Evolutionary conservation across 495 filamentous ascomycete genomes (phyloP).

Genomic region (Pseudotulostoma volvatum): DNA sequence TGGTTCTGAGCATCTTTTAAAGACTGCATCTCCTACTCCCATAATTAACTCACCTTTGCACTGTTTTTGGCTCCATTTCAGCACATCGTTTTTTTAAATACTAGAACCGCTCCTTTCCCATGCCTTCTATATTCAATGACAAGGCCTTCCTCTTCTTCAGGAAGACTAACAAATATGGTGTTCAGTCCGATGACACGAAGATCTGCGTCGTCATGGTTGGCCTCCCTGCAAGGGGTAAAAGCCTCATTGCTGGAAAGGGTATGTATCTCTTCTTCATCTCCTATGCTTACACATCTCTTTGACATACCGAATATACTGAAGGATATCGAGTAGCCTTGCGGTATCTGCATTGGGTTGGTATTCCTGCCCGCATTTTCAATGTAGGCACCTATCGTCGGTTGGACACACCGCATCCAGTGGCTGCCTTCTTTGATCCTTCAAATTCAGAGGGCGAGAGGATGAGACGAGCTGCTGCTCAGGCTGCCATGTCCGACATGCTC

Average conservation of each 20-base stretch:
- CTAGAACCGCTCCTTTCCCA: too few relatives aligned
- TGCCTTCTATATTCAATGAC: constrained; percentile 10
- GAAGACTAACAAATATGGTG: constrained; percentile 7
- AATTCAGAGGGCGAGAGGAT: constrained; percentile 84
- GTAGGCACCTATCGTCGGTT: constrained; percentile 85
- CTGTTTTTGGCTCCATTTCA: constrained; percentile 11
- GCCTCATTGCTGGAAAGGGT: constrained; percentile 95
- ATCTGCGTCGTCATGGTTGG: constrained; percentile 99
- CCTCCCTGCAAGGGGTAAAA: constrained; percentile 87
- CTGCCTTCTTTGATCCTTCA: constrained; percentile 80
- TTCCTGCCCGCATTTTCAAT: constrained; percentile 86
- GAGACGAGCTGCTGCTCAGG: constrained; percentile 71
- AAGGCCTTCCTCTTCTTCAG: background rate
- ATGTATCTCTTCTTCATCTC: constrained; percentile 15
- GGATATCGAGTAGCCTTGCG: constrained; percentile 50
- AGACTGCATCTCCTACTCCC: background rate
- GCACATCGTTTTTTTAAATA: constrained; percentile 2
- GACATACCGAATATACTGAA: constrained; percentile 4
- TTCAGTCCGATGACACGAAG: constrained; percentile 82
- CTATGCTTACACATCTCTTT: background rate
- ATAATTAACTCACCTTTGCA: constrained; percentile 1
- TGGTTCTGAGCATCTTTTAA: background rate
- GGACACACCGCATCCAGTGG: constrained; percentile 68
- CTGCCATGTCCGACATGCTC: constrained; percentile 80
- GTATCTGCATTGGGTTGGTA: constrained; percentile 90